Evolutionary conservation across 495 filamentous ascomycete species (phyloP), one percentile per base, ranked within the genome.

Genomic region (Penicillium crystallinum): DNA sequence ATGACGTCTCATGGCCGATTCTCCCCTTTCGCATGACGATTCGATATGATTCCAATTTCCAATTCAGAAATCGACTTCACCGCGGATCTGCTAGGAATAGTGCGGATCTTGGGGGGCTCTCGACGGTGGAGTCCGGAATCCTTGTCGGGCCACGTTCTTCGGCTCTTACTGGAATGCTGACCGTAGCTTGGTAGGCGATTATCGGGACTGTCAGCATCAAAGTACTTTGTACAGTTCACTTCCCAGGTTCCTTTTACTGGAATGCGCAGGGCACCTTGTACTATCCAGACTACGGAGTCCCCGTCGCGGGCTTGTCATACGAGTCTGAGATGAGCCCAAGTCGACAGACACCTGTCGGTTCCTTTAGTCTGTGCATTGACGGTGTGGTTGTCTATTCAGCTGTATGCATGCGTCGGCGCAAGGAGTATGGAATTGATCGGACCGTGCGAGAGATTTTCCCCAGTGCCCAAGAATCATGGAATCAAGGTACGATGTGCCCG

Each of bases 81-180:
- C 5, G 12, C 48, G 48, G 48, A 50, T 50, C 38, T 34, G 3
- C 27, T 30, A 14, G 37, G 47, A 49, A 47, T 47, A 2, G 14
- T 2, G 21, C 31, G 31, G 44, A 46, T 9, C 31, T 23, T 17
- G n/a, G 27, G 42, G 25, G 6, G 14, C 19, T 42, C 38, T 49
- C 14, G 2, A 31, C 25, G 6, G 21, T 11, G 14, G 31, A 36
- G 44, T 47, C 44, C 31, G 21, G 14, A 12, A 47, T 25, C 47
- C 36, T 40, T 39, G 33, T 37, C 46, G 6, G 30, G 27, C 47
- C 53, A 52, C 47, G 53, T 52, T 56, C 34, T 49, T n/a, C 38
- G 47, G 45, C 38, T 54, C 30, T 40, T n/a, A 36, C 22, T 51
- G 40, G 46, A 46, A 55, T 45, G 46, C 23, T 21, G 53, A 48